Conservation (phyloP, 2,329 filamentous ascomycete genomes). For the Mycogone perniciosa region DNA sequence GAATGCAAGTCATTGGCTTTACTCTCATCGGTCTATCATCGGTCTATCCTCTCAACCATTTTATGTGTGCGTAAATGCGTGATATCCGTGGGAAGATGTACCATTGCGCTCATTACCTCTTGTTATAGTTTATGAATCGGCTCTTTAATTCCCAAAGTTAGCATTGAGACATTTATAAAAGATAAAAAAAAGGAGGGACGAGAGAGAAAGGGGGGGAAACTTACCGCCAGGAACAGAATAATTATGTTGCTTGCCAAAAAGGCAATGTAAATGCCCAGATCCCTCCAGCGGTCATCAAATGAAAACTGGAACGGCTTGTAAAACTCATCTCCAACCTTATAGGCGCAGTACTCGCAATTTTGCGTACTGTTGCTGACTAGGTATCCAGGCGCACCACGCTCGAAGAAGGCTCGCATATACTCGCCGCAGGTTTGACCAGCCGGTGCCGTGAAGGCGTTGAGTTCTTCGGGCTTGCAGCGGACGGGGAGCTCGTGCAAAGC, state of each 20-base stretch:
- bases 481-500: constrained; percentile 64
- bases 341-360: constrained; percentile 76
- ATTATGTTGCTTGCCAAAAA: constrained; percentile 75
- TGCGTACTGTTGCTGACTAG: constrained; percentile 58
- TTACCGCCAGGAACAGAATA: constrained; percentile 48
- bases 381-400: constrained; percentile 63
- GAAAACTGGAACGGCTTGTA: constrained; percentile 60
- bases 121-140: constrained; percentile 50
- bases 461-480: constrained; percentile 52
- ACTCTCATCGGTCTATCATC: too few relatives aligned
- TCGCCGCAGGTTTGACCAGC: constrained; percentile 60
- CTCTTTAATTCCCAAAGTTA: constrained; percentile 26
- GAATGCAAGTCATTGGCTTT: too few relatives aligned
- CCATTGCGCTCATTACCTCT: constrained; percentile 28
- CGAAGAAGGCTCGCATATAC: constrained; percentile 70
- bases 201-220: constrained; percentile 20
- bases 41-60: too few relatives aligned
- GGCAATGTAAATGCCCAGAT: constrained; percentile 69
- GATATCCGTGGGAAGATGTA: too few relatives aligned
- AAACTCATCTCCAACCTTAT: constrained; percentile 73
- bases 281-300: constrained; percentile 69
- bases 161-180: constrained; percentile 7
- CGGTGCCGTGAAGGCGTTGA: constrained; percentile 64
- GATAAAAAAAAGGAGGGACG: not conserved
- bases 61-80: too few relatives aligned